These are phyloP conservation scores for Paraphoma sp. DNA, from an alignment of 2,329 filamentous ascomycete genomes.

Conservation along the genomic window DNA sequence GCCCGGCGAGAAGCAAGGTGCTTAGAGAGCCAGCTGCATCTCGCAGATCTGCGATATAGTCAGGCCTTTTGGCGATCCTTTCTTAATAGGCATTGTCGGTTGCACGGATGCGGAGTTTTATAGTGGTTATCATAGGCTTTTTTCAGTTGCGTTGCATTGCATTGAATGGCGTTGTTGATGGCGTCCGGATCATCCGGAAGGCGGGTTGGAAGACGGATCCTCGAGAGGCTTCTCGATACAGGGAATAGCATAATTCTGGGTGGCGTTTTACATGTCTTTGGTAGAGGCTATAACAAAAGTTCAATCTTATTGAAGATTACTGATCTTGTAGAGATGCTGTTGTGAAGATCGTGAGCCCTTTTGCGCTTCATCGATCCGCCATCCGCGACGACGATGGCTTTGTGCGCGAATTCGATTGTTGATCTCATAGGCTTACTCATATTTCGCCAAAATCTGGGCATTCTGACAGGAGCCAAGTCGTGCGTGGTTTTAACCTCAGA, in stretches of 20 bases:
- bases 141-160: conserved; percentile 6
- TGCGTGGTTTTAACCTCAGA: no score
- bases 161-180: conserved; percentile 12
- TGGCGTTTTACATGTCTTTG: not conserved
- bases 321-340: not conserved
- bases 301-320: not conserved
- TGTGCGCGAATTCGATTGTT: no score
- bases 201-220: not conserved
- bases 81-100: not conserved
- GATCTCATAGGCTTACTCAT: no score
- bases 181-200: not conserved
- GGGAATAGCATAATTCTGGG: not conserved
- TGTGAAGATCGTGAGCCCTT: no score
- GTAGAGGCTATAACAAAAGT: conserved; percentile 1
- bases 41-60: no score
- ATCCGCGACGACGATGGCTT: no score
- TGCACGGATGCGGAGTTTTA: not conserved
- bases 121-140: conserved; percentile 2
- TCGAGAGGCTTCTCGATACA: not conserved
- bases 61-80: not conserved
- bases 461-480: no score
- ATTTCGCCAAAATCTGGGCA: no score
- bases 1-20: conserved; percentile 27
- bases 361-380: no score
- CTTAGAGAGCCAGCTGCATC: conserved; percentile 6